Conservation (phyloP, 2,329 filamentous ascomycete species). For the Xylariaceae sp. region DNA sequence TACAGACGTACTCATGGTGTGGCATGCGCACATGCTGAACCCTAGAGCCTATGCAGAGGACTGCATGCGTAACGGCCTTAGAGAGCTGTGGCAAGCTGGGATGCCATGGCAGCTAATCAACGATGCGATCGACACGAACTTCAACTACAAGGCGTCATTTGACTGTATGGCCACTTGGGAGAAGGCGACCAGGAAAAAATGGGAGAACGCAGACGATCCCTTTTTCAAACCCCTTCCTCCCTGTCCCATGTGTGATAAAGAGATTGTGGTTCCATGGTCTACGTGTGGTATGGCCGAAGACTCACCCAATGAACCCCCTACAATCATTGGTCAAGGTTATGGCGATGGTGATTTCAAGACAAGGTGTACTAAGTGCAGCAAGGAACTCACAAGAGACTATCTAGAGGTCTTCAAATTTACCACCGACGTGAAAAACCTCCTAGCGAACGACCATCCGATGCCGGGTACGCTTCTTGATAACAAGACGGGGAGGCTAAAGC, state of each 20-base stretch:
- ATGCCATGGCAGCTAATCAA: constrained; percentile 72
- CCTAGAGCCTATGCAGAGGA: constrained; percentile 78
- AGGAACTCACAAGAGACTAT: constrained; percentile 60
- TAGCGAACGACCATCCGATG: constrained; percentile 60
- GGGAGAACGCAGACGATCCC: constrained; percentile 65
- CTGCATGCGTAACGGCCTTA: constrained; percentile 63
- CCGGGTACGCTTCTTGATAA: constrained; percentile 70
- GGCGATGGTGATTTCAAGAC: constrained; percentile 62
- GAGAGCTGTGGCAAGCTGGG: constrained; percentile 64
- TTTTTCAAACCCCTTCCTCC: constrained; percentile 51
- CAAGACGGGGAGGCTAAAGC: constrained; percentile 56
- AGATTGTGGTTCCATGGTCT: constrained; percentile 65
- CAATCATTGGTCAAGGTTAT: constrained; percentile 61
- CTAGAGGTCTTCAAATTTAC: constrained; percentile 69
- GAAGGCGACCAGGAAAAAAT: constrained; percentile 55
- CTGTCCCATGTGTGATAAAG: constrained; percentile 61
- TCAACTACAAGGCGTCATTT: constrained; percentile 60
- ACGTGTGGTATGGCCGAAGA: constrained; percentile 51
- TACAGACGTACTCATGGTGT: constrained; percentile 77
- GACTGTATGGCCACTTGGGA: constrained; percentile 56
- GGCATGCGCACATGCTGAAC: constrained; percentile 81
- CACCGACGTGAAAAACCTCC: constrained; percentile 58
- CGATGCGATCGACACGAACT: constrained; percentile 62
- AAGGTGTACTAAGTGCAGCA: constrained; percentile 59
- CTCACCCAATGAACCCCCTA: constrained; percentile 43